Evolutionary conservation across 139 green algal species (phyloP).

Genomic region (Pleodorina starrii): DNA sequence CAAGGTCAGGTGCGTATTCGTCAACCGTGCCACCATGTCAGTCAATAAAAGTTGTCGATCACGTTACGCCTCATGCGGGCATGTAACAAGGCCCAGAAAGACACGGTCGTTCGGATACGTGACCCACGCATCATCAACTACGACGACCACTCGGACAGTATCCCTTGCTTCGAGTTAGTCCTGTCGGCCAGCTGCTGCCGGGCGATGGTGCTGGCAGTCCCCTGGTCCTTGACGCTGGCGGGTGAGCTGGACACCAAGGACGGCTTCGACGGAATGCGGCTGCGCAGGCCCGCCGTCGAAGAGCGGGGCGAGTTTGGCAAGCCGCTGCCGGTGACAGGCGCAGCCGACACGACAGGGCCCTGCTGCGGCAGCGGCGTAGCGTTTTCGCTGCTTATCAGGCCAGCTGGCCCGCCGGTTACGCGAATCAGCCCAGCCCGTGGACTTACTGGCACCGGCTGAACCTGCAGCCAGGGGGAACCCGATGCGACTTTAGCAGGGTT

Average conservation of each 20-base stretch:
- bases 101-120: too few relatives aligned
- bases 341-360: neutral
- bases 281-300: constrained; percentile 12
- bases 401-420: neutral
- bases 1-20: too few relatives aligned
- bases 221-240: constrained; percentile 33
- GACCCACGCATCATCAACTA: too few relatives aligned
- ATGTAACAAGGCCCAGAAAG: too few relatives aligned
- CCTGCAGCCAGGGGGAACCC: neutral
- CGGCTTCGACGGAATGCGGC: constrained; percentile 47
- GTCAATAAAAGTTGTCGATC: too few relatives aligned
- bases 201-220: neutral
- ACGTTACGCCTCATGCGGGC: too few relatives aligned
- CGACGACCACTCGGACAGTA: constrained; percentile 26
- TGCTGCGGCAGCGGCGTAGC: neutral
- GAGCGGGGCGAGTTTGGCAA: constrained; percentile 5
- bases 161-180: constrained; percentile 24
- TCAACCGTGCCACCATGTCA: too few relatives aligned
- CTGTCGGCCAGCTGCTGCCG: constrained; percentile 23
- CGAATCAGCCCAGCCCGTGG: neutral
- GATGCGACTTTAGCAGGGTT: neutral
- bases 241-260: constrained; percentile 12
- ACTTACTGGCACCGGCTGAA: neutral
- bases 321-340: neutral
- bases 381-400: neutral